Conservation (phyloP, 371 early-diverging fungal species). For the Lichtheimia corymbifera region DNA sequence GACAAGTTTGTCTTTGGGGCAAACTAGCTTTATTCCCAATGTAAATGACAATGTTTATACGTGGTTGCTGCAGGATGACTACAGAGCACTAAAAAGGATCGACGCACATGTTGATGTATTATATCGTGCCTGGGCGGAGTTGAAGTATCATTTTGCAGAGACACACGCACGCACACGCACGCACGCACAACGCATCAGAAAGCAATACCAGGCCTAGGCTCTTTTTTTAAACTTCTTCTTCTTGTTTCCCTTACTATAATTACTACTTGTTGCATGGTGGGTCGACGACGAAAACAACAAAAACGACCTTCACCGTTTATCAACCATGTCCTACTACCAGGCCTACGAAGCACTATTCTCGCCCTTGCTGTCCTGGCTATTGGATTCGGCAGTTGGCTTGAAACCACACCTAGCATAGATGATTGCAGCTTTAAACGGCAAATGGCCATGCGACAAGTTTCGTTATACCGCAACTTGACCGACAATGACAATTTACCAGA, state of each 20-base stretch:
- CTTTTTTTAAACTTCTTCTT: background rate
- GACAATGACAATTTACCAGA: constrained; percentile 24
- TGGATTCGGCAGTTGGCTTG: constrained; percentile 37
- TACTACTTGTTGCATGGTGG: background rate
- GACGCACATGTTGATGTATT: too few relatives aligned
- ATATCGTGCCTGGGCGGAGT: too few relatives aligned
- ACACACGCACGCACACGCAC: too few relatives aligned
- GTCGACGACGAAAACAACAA: too few relatives aligned
- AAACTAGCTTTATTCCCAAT: too few relatives aligned
- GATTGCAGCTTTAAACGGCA: constrained; percentile 27
- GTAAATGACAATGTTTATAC: too few relatives aligned
- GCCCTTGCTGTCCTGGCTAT: constrained; percentile 27
- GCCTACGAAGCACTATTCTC: constrained; percentile 23
- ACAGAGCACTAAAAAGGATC: too few relatives aligned
- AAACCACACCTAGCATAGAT: constrained; percentile 27
- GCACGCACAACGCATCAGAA: too few relatives aligned
- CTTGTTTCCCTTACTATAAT: background rate
- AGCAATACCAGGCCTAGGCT: too few relatives aligned
- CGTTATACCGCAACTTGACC: constrained; percentile 28
- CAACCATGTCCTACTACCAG: constrained; percentile 28
- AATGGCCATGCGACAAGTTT: constrained; percentile 33
- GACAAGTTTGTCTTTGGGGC: too few relatives aligned
- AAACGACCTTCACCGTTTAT: constrained; percentile 22
- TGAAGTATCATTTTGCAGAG: too few relatives aligned
- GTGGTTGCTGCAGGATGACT: too few relatives aligned